Evolutionary conservation across 441 rosid species (phyloP), one percentile per base, ranked within the genome.

Genomic region (Aleurites moluccanus): DNA sequence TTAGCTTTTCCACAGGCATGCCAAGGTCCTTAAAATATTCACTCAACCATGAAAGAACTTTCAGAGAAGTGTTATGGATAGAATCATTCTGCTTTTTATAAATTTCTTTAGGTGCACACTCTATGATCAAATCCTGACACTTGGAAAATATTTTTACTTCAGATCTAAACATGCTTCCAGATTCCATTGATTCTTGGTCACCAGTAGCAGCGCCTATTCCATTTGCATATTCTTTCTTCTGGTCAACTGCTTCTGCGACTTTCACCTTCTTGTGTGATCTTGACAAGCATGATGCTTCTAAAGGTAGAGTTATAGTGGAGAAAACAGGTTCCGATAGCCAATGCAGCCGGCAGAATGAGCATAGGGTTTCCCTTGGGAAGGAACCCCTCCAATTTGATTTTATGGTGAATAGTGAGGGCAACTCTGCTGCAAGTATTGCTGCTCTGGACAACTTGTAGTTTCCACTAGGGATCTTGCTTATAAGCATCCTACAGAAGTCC

Each of bases 311-410:
- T 74, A 81, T 77, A 65, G 76, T 35, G 61, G 85, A 75, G 80
- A 93, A 85, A 77, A 83, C 81, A 11, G 99, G 99, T 76, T 96
- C 99, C 73, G 92, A 84, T 61, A 93, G 87, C 70, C 88, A 82
- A 63, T 93, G 96, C 86, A 83, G 92, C 79, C 92, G 94, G 86
- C 99, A 96, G 81, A 96, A 92, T 72, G 88, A 68, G 78, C 84
- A 69, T 53, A 93, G 85, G 67, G 90, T 85, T 79, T 96, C 99
- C 85, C 86, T 89, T 8, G 99, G 98, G 68, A 81, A 83, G 76
- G 88, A 83, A 73, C 97, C 97, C 77, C 90, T 90, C 99, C 99
- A 96, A 71, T 90, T 90, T 75, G 92, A 75, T 81, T 84, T 93
- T 64, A 93, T 85, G 16, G 97, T 92, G 79, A 82, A 92, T 45